Evolutionary conservation across 148 eudicot genomes (phyloP).

Genomic region (Rhododendron griersonianum): DNA sequence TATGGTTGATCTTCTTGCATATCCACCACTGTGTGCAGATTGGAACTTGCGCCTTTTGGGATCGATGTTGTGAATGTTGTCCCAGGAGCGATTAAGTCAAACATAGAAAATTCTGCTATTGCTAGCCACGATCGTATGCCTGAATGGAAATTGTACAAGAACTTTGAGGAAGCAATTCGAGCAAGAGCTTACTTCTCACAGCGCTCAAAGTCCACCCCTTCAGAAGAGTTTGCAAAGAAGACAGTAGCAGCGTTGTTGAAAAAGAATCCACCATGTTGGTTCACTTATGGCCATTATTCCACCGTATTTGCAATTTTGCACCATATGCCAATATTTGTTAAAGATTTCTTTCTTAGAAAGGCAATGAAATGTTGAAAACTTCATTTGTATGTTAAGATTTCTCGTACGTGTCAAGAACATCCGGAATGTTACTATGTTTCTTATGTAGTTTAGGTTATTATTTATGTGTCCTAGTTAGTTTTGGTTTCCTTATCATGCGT

Average conservation of each 20-base stretch:
- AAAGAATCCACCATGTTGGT: constrained; percentile 71
- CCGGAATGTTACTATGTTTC: not conserved
- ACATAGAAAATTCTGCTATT: constrained; percentile 59
- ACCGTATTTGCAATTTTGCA: constrained; percentile 48
- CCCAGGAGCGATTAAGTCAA: constrained; percentile 75
- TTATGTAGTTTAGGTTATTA: not conserved
- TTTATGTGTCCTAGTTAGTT: too few species aligned
- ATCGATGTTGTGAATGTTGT: constrained; percentile 70
- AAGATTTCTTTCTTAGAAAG: constrained; percentile 51
- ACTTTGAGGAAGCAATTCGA: constrained; percentile 55
- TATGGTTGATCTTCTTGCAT: not conserved
- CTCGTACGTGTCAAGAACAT: not conserved
- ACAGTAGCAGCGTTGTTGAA: constrained; percentile 58
- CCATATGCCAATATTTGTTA: constrained; percentile 58
- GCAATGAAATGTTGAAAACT: constrained; percentile 39
- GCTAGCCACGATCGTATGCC: constrained; percentile 47
- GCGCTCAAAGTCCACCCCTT: constrained; percentile 53
- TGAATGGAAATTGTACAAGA: constrained; percentile 83
- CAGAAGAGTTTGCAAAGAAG: constrained; percentile 79
- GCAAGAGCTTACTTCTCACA: constrained; percentile 61
- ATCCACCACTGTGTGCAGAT: constrained; percentile 33
- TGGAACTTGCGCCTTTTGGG: constrained; percentile 73
- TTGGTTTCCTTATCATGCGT: too few species aligned
- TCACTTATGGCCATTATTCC: constrained; percentile 59
- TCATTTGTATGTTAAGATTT: not conserved